phyloP scores from a whole-genome alignment of 306 rosid genomes.

The Cucurbita moschata region DNA sequence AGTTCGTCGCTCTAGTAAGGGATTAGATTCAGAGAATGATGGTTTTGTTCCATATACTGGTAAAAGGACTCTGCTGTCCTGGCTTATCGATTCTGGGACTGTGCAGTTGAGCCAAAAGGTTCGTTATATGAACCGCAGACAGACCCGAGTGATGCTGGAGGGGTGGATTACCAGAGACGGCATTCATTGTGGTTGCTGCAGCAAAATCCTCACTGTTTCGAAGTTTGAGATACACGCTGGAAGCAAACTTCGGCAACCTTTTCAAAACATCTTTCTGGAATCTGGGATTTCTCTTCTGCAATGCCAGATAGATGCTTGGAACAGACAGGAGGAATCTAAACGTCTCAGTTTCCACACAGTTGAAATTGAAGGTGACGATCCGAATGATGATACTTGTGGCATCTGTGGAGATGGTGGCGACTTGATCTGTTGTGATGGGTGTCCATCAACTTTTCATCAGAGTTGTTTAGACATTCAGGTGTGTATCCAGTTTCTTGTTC shows the following conservation, averaged over 20 bases:
- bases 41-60: conserved; percentile 89
- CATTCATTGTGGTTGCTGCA: conserved; percentile 89
- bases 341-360: conserved; percentile 52
- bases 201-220: conserved; percentile 80
- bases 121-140: conserved; percentile 65
- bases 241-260: conserved; percentile 79
- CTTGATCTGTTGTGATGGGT: conserved; percentile 88
- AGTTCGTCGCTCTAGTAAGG: conserved; percentile 66
- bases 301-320: conserved; percentile 88
- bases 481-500: conserved; percentile 6
- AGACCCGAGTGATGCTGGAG: conserved; percentile 64
- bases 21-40: conserved; percentile 55
- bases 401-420: conserved; percentile 96
- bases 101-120: conserved; percentile 83
- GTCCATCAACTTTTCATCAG: conserved; percentile 94
- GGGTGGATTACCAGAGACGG: conserved; percentile 97
- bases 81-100: conserved; percentile 73
- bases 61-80: conserved; percentile 77
- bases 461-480: conserved; percentile 73
- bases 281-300: conserved; percentile 89
- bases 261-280: conserved; percentile 78
- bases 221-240: conserved; percentile 97
- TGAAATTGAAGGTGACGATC: conserved; percentile 71
- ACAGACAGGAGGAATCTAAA: conserved; percentile 47
- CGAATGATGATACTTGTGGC: conserved; percentile 92